A percentile compares a stretch with the other conserved stretches of the same genome.
These are phyloP conservation scores for Mucor piriformis DNA, from an alignment of 371 early-diverging fungal species.

Conservation along the genomic window DNA sequence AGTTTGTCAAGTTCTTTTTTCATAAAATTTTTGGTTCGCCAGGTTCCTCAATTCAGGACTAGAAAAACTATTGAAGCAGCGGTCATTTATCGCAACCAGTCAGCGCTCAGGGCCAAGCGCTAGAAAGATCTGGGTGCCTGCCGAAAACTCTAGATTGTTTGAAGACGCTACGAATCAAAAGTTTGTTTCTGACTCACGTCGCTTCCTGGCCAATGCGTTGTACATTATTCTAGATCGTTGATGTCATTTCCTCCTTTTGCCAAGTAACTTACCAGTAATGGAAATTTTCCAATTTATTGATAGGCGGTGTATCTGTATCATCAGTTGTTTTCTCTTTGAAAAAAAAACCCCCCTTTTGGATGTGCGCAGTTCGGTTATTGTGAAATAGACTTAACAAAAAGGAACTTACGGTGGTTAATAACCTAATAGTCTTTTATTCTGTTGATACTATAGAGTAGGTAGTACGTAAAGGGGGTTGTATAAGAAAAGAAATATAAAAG, in stretches of 20 bases:
- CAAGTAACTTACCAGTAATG: not conserved
- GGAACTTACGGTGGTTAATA: not conserved
- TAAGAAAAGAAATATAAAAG: not conserved
- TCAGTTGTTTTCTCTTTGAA: not conserved
- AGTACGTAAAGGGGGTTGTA: not conserved
- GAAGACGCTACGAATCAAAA: not conserved
- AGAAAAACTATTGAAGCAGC: not conserved
- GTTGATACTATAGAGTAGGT: no score
- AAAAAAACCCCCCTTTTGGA: not conserved
- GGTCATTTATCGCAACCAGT: not conserved
- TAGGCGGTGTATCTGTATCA: not conserved
- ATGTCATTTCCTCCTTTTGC: not conserved
- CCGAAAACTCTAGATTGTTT: not conserved
- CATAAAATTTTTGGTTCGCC: not conserved
- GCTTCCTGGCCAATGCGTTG: not conserved
- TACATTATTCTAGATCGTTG: not conserved
- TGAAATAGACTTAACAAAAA: not conserved
- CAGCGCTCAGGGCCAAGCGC: no score
- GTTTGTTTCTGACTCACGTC: not conserved
- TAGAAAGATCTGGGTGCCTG: not conserved
- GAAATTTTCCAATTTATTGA: not conserved
- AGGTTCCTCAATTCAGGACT: not conserved
- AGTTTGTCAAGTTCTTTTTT: slow-evolving; percentile 10
- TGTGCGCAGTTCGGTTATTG: not conserved
- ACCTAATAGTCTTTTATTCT: not conserved